Percentiles rank a stretch among this genome's conserved stretches.
Evolutionary conservation across 2,329 filamentous ascomycete species (phyloP).

Genomic region (Curvularia verruculosa): DNA sequence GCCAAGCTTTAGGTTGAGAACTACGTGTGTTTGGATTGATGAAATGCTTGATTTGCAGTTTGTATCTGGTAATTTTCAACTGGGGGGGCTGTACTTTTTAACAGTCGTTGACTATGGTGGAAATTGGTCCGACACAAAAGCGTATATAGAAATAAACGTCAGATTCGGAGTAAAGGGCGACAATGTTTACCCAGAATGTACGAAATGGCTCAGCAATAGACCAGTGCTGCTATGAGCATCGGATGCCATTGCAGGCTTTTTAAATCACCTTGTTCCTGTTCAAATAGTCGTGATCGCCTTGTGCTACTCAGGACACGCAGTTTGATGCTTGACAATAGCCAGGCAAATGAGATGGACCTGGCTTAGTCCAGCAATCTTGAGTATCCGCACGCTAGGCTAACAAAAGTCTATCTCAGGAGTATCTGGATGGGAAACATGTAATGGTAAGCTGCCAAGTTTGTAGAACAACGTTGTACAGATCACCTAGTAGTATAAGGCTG

Average conservation of each 20-base stretch:
- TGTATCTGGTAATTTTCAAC: too few species aligned
- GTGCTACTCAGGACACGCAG: slow-evolving; percentile 5
- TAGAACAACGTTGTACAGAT: slow-evolving; percentile 1
- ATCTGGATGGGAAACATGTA: not conserved
- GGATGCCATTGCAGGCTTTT: not conserved
- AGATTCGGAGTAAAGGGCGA: not conserved
- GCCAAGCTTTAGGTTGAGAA: not conserved
- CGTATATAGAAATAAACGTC: not conserved
- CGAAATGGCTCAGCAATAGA: not conserved
- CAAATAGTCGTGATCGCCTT: not conserved
- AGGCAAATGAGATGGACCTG: slow-evolving; percentile 18
- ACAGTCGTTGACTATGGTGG: not conserved
- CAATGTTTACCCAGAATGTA: too few species aligned
- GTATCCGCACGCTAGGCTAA: not conserved
- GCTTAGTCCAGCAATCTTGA: slow-evolving; percentile 1
- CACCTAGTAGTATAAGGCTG: not conserved
- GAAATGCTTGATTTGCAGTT: not conserved
- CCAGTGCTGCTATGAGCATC: not conserved
- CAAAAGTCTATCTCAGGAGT: not conserved
- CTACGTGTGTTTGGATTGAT: not conserved
- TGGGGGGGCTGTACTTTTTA: not conserved
- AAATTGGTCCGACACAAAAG: not conserved
- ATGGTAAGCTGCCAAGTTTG: not conserved
- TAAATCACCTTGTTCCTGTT: not conserved
- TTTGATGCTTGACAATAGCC: slow-evolving; percentile 24